phyloP scores from a whole-genome alignment of 306 rosid genomes.

The Betula pendula region DNA sequence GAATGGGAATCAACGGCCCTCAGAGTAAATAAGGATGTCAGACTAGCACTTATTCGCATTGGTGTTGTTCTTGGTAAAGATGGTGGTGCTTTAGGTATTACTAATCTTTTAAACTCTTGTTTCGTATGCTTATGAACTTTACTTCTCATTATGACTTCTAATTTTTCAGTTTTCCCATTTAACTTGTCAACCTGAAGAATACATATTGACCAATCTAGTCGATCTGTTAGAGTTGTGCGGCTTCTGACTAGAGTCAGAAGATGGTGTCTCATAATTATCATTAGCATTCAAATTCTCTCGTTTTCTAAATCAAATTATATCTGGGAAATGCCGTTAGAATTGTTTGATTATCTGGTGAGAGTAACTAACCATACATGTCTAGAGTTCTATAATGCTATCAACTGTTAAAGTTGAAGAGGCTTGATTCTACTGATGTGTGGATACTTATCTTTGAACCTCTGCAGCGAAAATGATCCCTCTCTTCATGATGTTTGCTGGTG shows the following conservation, averaged over 20 bases:
- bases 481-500: conserved; percentile 94
- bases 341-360: background rate
- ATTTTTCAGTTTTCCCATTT: background rate
- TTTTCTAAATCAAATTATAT: background rate
- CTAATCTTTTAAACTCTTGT: background rate
- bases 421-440: background rate
- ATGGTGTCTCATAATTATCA: conserved; percentile 7
- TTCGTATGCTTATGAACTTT: background rate
- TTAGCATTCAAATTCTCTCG: background rate
- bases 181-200: background rate
- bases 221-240: conserved; percentile 6
- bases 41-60: conserved; percentile 79
- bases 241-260: conserved; percentile 16
- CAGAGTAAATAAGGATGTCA: conserved; percentile 69
- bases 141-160: conserved; percentile 10
- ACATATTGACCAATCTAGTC: conserved; percentile 8
- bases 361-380: background rate
- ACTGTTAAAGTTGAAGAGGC: conserved; percentile 14
- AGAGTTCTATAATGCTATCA: conserved; percentile 18
- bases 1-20: conserved; percentile 93
- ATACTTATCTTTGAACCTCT: conserved; percentile 33
- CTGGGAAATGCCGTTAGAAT: background rate
- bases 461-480: conserved; percentile 98
- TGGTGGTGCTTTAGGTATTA: conserved; percentile 94
- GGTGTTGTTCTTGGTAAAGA: conserved; percentile 99